Percentiles rank a stretch among this genome's conserved stretches.
These are phyloP conservation scores for Hirschioporus abietinus DNA, from an alignment of 768 basidiomycete genomes.

Conservation along the genomic window DNA sequence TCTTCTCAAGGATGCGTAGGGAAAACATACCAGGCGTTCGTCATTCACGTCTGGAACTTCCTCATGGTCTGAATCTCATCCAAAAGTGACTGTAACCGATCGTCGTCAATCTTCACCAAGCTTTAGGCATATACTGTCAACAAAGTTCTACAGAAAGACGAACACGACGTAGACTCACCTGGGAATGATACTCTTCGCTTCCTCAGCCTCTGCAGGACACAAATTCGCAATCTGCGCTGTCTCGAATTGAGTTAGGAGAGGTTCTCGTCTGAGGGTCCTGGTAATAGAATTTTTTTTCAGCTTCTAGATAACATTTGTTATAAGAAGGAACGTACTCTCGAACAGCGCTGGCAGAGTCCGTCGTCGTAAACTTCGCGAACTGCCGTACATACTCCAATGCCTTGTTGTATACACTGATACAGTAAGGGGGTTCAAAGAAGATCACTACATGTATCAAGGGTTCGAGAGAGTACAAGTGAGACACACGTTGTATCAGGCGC, in stretches of 20 bases:
- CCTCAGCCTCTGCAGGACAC: constrained; percentile 82
- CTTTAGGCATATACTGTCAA: constrained; percentile 29
- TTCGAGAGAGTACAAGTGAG: background rate
- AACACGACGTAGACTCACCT: constrained; percentile 42
- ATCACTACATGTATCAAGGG: constrained; percentile 2
- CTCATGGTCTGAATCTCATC: constrained; percentile 89
- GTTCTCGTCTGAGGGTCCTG: constrained; percentile 76
- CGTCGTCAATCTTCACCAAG: constrained; percentile 85
- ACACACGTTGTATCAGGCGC: constrained; percentile 82
- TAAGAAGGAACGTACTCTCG: constrained; percentile 60
- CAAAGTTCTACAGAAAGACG: background rate
- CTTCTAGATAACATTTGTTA: background rate
- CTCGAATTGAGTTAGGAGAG: constrained; percentile 82
- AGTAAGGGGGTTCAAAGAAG: background rate
- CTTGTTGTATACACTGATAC: constrained; percentile 81
- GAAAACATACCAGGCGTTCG: background rate
- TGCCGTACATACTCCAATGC: constrained; percentile 89
- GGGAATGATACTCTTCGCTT: constrained; percentile 87
- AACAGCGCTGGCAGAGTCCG: constrained; percentile 77
- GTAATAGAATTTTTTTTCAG: background rate
- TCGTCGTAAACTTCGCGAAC: constrained; percentile 86
- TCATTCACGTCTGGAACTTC: constrained; percentile 59
- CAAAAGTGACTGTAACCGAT: constrained; percentile 72
- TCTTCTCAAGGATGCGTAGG: background rate
- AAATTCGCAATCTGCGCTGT: constrained; percentile 90